phyloP scores from a whole-genome alignment of 495 filamentous ascomycete genomes.

The Hyaloscypha hepaticicola region DNA sequence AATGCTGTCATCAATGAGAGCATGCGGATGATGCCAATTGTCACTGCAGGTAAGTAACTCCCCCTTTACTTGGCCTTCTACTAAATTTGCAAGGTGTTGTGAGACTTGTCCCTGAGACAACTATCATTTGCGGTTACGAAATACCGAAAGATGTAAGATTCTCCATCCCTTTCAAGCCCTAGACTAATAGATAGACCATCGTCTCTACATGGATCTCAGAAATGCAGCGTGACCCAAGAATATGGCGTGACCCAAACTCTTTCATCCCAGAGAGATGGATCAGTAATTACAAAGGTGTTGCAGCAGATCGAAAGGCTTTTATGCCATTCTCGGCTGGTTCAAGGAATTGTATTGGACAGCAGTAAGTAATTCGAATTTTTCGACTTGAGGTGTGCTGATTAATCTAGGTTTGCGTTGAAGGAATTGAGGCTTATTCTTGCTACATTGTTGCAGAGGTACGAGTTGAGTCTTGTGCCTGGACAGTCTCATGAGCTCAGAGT shows the following conservation, averaged over 20 bases:
- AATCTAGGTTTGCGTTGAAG: conserved; percentile 23
- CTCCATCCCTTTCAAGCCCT: background rate
- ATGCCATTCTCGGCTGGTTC: conserved; percentile 50
- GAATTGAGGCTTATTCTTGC: conserved; percentile 23
- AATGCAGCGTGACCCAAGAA: conserved; percentile 16
- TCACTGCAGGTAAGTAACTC: conserved; percentile 10
- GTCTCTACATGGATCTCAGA: conserved; percentile 16
- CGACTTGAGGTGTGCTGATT: background rate
- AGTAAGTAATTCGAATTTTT: conserved; percentile 31
- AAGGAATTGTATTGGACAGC: conserved; percentile 47
- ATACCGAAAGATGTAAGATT: conserved; percentile 22
- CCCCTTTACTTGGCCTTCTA: background rate
- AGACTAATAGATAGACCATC: conserved; percentile 8
- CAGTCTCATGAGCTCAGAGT: conserved; percentile 25
- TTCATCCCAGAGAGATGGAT: conserved; percentile 48
- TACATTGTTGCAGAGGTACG: conserved; percentile 16
- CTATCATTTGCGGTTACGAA: conserved; percentile 17
- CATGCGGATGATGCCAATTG: conserved; percentile 24
- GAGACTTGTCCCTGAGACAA: conserved; percentile 10
- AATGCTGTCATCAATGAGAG: conserved; percentile 25
- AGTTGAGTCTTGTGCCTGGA: conserved; percentile 19
- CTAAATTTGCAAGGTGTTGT: conserved; percentile 17
- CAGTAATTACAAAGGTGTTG: conserved; percentile 32
- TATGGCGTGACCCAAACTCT: conserved; percentile 36
- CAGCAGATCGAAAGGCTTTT: conserved; percentile 37